Evolutionary conservation across 768 basidiomycete genomes (phyloP), one percentile per base, ranked within the genome.

Genomic region (Mrakia gelida): DNA sequence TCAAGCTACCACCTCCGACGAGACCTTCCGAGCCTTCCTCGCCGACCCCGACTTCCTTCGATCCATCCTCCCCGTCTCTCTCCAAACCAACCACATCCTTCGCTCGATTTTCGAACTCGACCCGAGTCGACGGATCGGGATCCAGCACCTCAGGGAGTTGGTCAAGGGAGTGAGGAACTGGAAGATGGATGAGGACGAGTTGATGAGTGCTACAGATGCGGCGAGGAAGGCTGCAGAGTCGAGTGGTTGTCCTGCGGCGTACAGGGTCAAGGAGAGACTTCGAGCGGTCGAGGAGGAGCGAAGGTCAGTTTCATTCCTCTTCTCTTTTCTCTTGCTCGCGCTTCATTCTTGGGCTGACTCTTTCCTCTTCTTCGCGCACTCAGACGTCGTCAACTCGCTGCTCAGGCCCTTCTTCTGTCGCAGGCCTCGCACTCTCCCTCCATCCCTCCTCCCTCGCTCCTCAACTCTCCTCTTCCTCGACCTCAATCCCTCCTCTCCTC

Each of bases 1-100:
- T 72, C 87, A 88, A 80, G 92, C 92, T 6, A 88, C 83, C 5
- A 11, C 61, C 15, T 81, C 79, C 41, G 92, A 94, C 85, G 88
- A 89, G 80, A 95, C 94, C 5, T 99, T 95, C 87, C 82, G 86
- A 11, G 87, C 71, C 0, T 99, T 93, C 84, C 87, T 92, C 79
- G 85, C 87, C 79, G 86, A 93, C 82, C 86, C 86, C 68, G 85
- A 91, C 81, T 91, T 90, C 82, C 88, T 94, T 56, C 87, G 87
- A 63, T 84, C 87, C 32, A 89, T 90, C 79, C 87, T 94, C 30
- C 92, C 92, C 41, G 91, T 95, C 81, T 93, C 92, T 10, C 80
- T 85, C 62, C 88, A 87, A 21, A 88, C 89, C 80, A 90, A 92
- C 84, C 81, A 82, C 0, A 87, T 94, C 81, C 86, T 95, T 81